phyloP scores from a whole-genome alignment of 1,139 yeast species.

The Protomyces inundatus region DNA sequence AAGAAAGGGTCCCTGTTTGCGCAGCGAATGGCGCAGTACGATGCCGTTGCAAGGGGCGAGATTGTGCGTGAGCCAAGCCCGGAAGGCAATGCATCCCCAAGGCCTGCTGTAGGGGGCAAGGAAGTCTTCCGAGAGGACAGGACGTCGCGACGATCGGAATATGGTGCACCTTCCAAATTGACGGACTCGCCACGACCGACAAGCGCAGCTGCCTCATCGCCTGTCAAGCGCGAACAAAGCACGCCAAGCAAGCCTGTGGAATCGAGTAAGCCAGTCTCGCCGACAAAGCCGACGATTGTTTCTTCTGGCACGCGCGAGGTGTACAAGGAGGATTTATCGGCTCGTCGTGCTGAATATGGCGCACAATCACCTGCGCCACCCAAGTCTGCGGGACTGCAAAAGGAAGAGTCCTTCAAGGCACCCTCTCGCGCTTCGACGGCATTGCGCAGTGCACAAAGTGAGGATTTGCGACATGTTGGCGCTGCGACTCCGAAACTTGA shows the following conservation, averaged over 20 bases:
- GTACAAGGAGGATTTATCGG: slow-evolving; percentile 8
- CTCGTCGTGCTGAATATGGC: slow-evolving; percentile 24
- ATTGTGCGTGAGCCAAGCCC: background rate
- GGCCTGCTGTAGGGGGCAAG: background rate
- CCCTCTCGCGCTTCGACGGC: background rate
- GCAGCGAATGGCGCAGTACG: background rate
- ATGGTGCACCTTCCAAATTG: background rate
- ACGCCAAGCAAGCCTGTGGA: background rate
- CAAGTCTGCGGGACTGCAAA: no score
- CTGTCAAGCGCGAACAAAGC: background rate
- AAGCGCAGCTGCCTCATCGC: background rate
- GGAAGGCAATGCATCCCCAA: background rate
- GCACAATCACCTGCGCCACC: background rate
- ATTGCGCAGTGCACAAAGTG: slow-evolving; percentile 8
- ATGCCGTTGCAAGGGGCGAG: background rate
- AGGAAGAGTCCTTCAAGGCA: background rate
- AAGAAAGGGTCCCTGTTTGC: background rate
- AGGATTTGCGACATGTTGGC: slow-evolving; percentile 16
- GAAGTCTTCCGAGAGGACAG: background rate
- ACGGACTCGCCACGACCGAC: background rate
- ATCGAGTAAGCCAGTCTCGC: background rate
- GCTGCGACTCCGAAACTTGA: slow-evolving; percentile 17
- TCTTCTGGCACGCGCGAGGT: slow-evolving; percentile 7
- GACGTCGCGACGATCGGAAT: background rate
- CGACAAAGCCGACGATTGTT: background rate